These are phyloP conservation scores for Prunus dulcis DNA, from an alignment of 306 rosid genomes.

Conservation along the genomic window DNA sequence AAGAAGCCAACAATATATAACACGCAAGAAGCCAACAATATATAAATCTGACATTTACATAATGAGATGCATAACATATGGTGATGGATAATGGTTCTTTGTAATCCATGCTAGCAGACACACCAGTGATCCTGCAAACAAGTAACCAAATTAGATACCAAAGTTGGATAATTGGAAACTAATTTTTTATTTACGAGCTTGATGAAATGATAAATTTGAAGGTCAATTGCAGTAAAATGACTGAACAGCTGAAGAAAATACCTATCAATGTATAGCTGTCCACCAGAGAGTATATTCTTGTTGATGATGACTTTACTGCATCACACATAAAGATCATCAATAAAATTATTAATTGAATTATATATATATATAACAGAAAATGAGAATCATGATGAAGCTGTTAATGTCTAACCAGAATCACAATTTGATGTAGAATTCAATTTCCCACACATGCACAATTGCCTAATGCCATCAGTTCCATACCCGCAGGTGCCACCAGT, in stretches of 20 bases:
- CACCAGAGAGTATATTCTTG: slow-evolving; percentile 24
- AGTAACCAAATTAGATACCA: slow-evolving; percentile 4
- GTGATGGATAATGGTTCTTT: slow-evolving; percentile 14
- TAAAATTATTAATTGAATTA: background rate
- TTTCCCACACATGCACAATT: slow-evolving; percentile 74
- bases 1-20: background rate
- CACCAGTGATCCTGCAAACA: slow-evolving; percentile 44
- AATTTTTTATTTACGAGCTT: background rate
- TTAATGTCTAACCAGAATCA: slow-evolving; percentile 55
- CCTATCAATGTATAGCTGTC: slow-evolving; percentile 34
- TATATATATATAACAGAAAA: background rate
- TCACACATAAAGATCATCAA: background rate
- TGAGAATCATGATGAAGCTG: background rate
- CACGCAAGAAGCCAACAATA: too few species aligned
- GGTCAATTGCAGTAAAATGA: background rate
- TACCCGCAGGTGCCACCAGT: slow-evolving; percentile 92
- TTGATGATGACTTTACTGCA: slow-evolving; percentile 45
- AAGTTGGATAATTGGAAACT: background rate
- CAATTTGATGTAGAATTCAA: slow-evolving; percentile 81
- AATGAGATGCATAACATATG: too few species aligned
- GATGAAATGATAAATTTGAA: background rate
- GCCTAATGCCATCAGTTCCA: slow-evolving; percentile 62
- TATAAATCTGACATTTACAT: too few species aligned
- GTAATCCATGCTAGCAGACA: slow-evolving; percentile 38
- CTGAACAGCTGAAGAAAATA: slow-evolving; percentile 3